These are phyloP conservation scores for Emmonsiellopsis sp. DNA, from an alignment of 2,329 filamentous ascomycete species.

Conservation along the genomic window DNA sequence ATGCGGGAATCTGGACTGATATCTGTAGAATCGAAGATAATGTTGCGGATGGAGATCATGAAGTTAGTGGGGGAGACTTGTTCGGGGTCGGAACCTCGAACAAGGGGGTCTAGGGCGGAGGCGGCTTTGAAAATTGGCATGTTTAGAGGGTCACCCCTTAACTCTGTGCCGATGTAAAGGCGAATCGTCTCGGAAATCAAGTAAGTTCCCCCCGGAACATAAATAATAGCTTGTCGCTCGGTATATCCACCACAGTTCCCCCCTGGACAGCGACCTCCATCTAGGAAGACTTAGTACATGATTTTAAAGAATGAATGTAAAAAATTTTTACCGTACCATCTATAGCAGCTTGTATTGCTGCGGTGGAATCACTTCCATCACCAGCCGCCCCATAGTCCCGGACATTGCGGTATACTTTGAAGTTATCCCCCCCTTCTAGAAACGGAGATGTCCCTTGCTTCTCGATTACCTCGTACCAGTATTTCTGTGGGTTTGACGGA, in stretches of 20 bases:
- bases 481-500: neutral
- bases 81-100: conserved; percentile 75
- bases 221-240: neutral
- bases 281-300: neutral
- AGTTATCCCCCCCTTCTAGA: conserved; percentile 41
- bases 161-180: neutral
- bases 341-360: neutral
- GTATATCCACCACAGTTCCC: neutral
- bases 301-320: neutral
- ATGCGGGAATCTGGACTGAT: conserved; percentile 44
- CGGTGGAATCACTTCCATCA: conserved; percentile 34
- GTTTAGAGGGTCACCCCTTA: neutral
- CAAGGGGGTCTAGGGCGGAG: conserved; percentile 58
- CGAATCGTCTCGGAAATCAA: neutral
- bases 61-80: conserved; percentile 61
- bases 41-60: conserved; percentile 59
- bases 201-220: neutral
- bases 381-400: conserved; percentile 65
- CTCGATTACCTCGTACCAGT: neutral
- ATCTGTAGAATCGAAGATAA: conserved; percentile 70
- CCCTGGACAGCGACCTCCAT: neutral
- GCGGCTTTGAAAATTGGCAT: neutral
- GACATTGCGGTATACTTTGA: conserved; percentile 70
- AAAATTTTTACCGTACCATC: neutral
- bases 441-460: conserved; percentile 58